Evolutionary conservation across 257 asterid genomes (phyloP).

Genomic region (Sherardia arvensis): DNA sequence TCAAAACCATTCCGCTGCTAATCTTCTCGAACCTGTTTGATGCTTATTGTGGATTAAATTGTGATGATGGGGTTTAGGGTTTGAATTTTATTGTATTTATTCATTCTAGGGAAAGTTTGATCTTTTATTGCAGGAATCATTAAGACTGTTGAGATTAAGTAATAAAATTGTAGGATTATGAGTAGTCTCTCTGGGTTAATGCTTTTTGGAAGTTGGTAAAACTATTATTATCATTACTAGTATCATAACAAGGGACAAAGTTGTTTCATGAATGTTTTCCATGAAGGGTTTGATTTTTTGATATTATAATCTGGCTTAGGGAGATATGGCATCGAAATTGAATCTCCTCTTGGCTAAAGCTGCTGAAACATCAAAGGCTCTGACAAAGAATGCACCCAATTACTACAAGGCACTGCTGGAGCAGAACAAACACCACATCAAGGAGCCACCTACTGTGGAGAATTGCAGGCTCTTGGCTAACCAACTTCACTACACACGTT

Average conservation of each 20-base stretch:
- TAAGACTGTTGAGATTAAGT: no score
- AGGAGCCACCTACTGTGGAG: constrained; percentile 25
- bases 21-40: no score
- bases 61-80: neutral
- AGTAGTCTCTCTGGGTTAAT: no score
- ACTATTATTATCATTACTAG: no score
- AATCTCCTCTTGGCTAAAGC: constrained; percentile 13
- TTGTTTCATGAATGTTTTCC: neutral
- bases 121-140: no score
- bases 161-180: no score
- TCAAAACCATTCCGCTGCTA: neutral
- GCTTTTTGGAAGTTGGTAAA: neutral
- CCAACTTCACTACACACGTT: neutral
- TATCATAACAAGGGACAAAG: neutral
- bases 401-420: constrained; percentile 21
- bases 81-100: no score
- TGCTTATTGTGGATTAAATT: neutral
- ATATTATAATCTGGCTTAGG: neutral
- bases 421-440: constrained; percentile 20
- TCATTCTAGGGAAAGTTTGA: no score
- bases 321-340: constrained; percentile 21
- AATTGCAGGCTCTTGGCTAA: constrained; percentile 4
- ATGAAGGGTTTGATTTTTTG: no score
- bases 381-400: constrained; percentile 15
- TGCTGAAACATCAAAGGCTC: constrained; percentile 18